Evolutionary conservation across 2,329 filamentous ascomycete species (phyloP).

Genomic region (Trichoderma citrinoviride): DNA sequence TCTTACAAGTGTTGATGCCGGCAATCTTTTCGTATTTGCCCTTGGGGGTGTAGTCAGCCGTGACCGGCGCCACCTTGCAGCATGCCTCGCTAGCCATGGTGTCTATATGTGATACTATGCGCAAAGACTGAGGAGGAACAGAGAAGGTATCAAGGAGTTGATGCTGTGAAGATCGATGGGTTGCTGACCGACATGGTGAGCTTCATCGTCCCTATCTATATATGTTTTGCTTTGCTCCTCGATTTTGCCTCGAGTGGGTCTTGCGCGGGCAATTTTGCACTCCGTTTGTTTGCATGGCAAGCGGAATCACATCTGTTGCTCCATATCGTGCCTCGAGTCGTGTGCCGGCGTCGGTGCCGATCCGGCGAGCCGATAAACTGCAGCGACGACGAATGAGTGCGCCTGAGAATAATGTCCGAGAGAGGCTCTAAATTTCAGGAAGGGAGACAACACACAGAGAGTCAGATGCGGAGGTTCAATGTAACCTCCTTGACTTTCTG

Average conservation of each 20-base stretch:
- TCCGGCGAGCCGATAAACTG: not conserved
- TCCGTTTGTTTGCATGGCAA: not conserved
- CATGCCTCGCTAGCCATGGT: conserved; percentile 29
- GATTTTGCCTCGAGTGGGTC: not conserved
- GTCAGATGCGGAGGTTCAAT: not conserved
- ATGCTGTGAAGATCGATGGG: not conserved
- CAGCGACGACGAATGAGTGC: not conserved
- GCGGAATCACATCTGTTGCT: not conserved
- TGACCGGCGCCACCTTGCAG: conserved; percentile 37
- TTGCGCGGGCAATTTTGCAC: not conserved
- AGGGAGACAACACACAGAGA: too few species aligned
- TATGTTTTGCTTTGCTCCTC: not conserved
- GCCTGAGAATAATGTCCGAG: not conserved
- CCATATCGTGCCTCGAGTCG: not conserved
- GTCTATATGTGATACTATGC: not conserved
- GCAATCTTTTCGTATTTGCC: conserved; percentile 42
- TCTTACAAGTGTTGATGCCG: conserved; percentile 43
- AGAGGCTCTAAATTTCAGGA: not conserved
- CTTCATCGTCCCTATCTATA: conserved; percentile 6
- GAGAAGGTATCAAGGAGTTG: not conserved
- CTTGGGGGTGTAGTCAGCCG: conserved; percentile 40
- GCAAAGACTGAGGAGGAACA: not conserved
- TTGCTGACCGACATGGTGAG: not conserved
- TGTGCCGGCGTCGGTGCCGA: conserved; percentile 14
- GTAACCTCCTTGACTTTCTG: not conserved